These are phyloP conservation scores for Marvania coccoides DNA, from an alignment of 139 green algal species.

Conservation along the genomic window DNA sequence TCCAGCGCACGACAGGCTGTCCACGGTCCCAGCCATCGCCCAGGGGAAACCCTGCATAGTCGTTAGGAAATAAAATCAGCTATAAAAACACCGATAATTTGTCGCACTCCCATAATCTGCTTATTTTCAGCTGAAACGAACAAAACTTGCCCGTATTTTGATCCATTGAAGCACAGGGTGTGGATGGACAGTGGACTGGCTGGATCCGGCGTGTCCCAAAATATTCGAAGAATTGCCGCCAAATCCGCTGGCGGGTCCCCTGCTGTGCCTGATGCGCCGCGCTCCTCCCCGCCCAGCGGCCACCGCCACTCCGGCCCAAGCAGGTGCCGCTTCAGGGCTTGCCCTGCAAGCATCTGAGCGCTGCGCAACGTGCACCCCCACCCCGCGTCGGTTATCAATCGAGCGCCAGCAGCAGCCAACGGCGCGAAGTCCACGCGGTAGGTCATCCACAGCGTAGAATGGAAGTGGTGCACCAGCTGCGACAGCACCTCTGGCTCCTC, in stretches of 20 bases:
- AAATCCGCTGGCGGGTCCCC: conserved; percentile 14
- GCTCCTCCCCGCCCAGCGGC: neutral
- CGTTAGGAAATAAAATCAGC: neutral
- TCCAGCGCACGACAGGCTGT: conserved; percentile 69
- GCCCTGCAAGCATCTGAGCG: conserved; percentile 88
- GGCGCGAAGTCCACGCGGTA: conserved; percentile 22
- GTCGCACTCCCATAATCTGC: neutral
- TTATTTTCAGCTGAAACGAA: neutral
- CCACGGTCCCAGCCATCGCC: conserved; percentile 84
- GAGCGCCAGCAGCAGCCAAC: conserved; percentile 3
- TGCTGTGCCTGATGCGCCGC: neutral
- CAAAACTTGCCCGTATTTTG: conserved; percentile 44
- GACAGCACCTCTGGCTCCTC: conserved; percentile 13
- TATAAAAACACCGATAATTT: neutral
- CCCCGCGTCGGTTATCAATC: conserved; percentile 67
- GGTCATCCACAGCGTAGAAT: conserved; percentile 24
- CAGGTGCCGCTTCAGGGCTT: conserved; percentile 47
- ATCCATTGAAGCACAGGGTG: conserved; percentile 58
- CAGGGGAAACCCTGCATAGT: conserved; percentile 67
- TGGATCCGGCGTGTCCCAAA: conserved; percentile 37
- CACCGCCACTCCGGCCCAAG: conserved; percentile 40
- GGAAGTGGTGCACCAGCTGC: conserved; percentile 17
- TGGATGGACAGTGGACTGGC: conserved; percentile 68
- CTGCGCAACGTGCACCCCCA: conserved; percentile 94
- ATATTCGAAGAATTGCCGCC: conserved; percentile 37